Conservation (phyloP, 192 early-diverging fungal species). For the Piromyces finnis region DNA sequence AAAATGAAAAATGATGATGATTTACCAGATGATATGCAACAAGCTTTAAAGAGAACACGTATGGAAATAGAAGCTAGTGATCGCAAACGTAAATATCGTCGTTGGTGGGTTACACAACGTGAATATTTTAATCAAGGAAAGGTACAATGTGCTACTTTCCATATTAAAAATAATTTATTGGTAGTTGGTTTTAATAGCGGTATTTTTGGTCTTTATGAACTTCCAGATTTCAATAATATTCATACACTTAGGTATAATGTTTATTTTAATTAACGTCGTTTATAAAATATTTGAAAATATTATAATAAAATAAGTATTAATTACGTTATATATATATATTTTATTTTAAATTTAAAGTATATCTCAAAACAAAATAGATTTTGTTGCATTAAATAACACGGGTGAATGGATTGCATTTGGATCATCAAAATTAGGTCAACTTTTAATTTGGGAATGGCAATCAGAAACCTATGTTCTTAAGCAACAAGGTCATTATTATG, state of each 20-base stretch:
- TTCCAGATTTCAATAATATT: constrained; percentile 82
- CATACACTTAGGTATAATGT: constrained; percentile 87
- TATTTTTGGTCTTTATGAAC: constrained; percentile 95
- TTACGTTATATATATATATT: too few relatives aligned
- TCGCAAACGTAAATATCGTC: background rate
- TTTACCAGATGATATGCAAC: constrained; percentile 23
- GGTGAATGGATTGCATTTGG: constrained; percentile 99
- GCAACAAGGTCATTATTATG: constrained; percentile 95
- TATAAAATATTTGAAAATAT: too few relatives aligned
- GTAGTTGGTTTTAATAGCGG: constrained; percentile 85
- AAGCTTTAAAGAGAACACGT: constrained; percentile 9
- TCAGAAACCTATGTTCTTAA: constrained; percentile 97
- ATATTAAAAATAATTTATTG: constrained; percentile 44
- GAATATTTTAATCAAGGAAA: constrained; percentile 74
- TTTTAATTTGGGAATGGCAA: constrained; percentile 99
- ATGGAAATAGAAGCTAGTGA: background rate
- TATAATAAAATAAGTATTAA: too few relatives aligned
- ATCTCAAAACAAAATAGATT: constrained; percentile 78
- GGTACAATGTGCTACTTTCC: constrained; percentile 65
- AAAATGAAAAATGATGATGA: constrained; percentile 8
- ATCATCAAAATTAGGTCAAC: constrained; percentile 74
- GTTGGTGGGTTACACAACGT: background rate
- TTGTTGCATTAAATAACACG: constrained; percentile 68
- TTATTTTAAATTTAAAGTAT: constrained; percentile 36
- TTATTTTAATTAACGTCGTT: too few relatives aligned